These are phyloP conservation scores for Citrus reticulata DNA, from an alignment of 345 rosid species.

Conservation along the genomic window DNA sequence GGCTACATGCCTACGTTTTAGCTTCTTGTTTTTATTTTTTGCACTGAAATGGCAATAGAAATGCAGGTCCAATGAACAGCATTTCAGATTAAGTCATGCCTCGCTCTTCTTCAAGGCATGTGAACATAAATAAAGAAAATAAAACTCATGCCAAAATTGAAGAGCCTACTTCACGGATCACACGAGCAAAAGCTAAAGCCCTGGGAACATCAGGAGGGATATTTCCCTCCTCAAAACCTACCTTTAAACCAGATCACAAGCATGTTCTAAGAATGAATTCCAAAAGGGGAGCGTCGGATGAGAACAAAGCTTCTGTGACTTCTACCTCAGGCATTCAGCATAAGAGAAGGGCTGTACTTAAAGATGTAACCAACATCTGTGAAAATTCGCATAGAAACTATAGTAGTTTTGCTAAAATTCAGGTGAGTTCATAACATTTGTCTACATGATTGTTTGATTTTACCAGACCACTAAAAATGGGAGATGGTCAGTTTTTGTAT, in stretches of 20 bases:
- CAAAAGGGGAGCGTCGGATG: conserved; percentile 51
- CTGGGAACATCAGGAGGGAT: conserved; percentile 43
- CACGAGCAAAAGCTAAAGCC: conserved; percentile 73
- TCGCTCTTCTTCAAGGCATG: conserved; percentile 35
- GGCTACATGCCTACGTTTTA: neutral
- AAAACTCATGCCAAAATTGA: conserved; percentile 31
- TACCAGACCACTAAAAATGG: neutral
- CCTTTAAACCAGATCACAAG: conserved; percentile 63
- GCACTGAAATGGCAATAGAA: conserved; percentile 5
- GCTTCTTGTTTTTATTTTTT: conserved; percentile 3
- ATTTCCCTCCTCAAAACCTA: conserved; percentile 50
- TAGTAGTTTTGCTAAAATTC: conserved; percentile 34
- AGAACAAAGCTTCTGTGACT: conserved; percentile 34
- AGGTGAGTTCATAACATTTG: conserved; percentile 35
- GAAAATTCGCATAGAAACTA: conserved; percentile 30
- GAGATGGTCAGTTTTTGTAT: conserved; percentile 6
- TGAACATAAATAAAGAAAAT: conserved; percentile 64
- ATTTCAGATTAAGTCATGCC: conserved; percentile 28
- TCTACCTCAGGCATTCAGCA: conserved; percentile 36
- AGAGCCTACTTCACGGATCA: conserved; percentile 41
- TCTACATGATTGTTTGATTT: neutral
- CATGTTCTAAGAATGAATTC: conserved; percentile 28
- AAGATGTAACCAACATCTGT: conserved; percentile 61
- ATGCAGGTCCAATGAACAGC: conserved; percentile 43
- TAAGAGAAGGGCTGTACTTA: conserved; percentile 78